Conservation (phyloP, 148 eudicot species). For the Rhododendron molle region DNA sequence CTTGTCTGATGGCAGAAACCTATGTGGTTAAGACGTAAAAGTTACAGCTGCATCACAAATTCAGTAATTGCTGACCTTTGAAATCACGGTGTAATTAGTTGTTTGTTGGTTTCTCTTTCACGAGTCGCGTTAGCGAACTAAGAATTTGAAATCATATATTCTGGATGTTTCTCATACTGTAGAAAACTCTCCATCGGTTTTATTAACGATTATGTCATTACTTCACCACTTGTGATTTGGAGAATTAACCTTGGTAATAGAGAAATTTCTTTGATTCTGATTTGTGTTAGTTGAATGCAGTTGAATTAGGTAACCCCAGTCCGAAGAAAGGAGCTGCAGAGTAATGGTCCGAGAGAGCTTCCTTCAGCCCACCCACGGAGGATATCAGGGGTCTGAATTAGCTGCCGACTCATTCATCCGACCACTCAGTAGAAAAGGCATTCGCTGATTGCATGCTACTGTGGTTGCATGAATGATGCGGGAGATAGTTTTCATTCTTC, state of each 20-base stretch:
- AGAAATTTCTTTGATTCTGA: background rate
- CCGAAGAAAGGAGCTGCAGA: slow-evolving; percentile 14
- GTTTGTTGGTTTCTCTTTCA: background rate
- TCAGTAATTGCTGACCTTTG: background rate
- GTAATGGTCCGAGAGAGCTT: slow-evolving; percentile 71
- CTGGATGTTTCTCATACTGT: background rate
- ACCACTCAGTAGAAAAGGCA: slow-evolving; percentile 65
- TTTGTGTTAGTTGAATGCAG: background rate
- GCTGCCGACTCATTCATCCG: slow-evolving; percentile 99
- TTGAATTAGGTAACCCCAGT: slow-evolving; percentile 1
- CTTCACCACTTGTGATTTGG: background rate
- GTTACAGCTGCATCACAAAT: background rate
- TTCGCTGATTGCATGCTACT: slow-evolving; percentile 36
- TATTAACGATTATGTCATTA: background rate
- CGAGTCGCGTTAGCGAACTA: background rate
- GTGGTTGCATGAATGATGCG: slow-evolving; percentile 99
- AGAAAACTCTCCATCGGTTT: background rate
- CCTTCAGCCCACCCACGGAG: slow-evolving; percentile 99
- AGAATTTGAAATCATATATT: background rate
- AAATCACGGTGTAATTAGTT: slow-evolving; percentile 2
- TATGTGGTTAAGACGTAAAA: background rate
- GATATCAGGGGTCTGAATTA: slow-evolving; percentile 66
- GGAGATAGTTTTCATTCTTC: slow-evolving; percentile 90
- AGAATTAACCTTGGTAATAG: background rate
- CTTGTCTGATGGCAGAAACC: background rate